Evolutionary conservation across 441 rosid species (phyloP), one percentile per base, ranked within the genome.

Genomic region (Arabidopsis hybrid): DNA sequence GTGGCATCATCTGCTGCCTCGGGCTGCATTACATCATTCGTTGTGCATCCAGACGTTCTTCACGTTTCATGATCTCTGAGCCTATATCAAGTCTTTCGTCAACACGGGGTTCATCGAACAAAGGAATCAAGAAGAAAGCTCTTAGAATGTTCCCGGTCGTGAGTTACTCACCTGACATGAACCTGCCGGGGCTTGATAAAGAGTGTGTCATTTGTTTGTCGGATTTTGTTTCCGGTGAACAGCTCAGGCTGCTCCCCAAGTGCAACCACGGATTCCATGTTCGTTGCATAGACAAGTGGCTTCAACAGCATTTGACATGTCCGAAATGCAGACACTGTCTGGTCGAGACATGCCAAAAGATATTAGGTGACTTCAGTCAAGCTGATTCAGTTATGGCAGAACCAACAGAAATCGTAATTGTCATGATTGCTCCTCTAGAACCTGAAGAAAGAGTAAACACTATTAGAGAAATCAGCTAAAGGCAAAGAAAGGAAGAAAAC

Each of bases 71-170:
- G 68, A 67, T 69, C 67, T 38, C 77, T 6, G 45, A 60, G 42
- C 60, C 81, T 5, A 71, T 78, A 2, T 62, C 76, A 8, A 56
- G 47, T 16, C 56, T 79, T 2, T 61, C 82, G 3, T 35, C 79
- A 7, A 21, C 76, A 67, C 46, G 47, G n/a, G 21, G 34, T 21
- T 75, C 81, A 57, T 56, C 58, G 45, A 78, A 65, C 67, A 82
- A 66, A 36, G 93, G 93, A 26, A 78, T 88, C 76, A 77, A 80
- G 79, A 72, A 69, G 46, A 82, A 85, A 65, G 88, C 83, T 16
- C 79, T 87, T 10, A 82, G 62, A 76, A 78, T 85, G 57, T 86
- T 88, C 55, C 80, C 89, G 0, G 53, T 85, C 8, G 75, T 84
- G 46, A 78, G 61, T 45, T 88, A 87, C 85, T 78, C 89, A 3